Conservation (phyloP, 1,139 yeast genomes). For the Blastobotrys capitulatus region DNA sequence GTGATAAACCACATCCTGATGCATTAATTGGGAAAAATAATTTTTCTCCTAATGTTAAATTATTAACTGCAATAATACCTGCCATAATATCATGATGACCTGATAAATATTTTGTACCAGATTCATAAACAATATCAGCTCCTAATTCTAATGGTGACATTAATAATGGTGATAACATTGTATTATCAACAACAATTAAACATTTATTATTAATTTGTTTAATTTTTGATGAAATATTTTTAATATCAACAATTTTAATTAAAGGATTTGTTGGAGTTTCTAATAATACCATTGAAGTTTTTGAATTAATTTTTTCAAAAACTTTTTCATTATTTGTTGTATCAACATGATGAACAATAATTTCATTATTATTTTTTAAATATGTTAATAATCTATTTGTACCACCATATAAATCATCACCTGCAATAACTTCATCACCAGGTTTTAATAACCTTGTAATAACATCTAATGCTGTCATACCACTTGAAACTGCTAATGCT, state of each 20-base stretch:
- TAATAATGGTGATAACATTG: constrained; percentile 90
- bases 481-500: constrained; percentile 78
- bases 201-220: constrained; percentile 63
- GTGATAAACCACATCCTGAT: constrained; percentile 85
- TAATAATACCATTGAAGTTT: constrained; percentile 69
- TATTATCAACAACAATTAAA: constrained; percentile 82
- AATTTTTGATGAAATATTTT: constrained; percentile 57
- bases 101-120: constrained; percentile 85
- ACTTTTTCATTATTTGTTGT: constrained; percentile 67
- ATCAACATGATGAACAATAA: constrained; percentile 71
- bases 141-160: constrained; percentile 83
- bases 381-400: constrained; percentile 80
- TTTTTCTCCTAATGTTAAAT: constrained; percentile 57
- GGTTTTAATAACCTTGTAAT: constrained; percentile 66
- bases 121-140: constrained; percentile 86
- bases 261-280: constrained; percentile 93
- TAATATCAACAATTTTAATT: constrained; percentile 79
- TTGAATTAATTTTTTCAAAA: constrained; percentile 36
- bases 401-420: constrained; percentile 92
- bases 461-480: constrained; percentile 90
- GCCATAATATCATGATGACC: constrained; percentile 98
- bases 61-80: constrained; percentile 74
- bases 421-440: constrained; percentile 84
- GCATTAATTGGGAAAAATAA: constrained; percentile 77
- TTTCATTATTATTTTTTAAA: constrained; percentile 59